Percentiles rank a stretch among this genome's conserved stretches.
Evolutionary conservation across 805 yeast species (phyloP).

Genomic region (Hanseniaspora valbyensis): DNA sequence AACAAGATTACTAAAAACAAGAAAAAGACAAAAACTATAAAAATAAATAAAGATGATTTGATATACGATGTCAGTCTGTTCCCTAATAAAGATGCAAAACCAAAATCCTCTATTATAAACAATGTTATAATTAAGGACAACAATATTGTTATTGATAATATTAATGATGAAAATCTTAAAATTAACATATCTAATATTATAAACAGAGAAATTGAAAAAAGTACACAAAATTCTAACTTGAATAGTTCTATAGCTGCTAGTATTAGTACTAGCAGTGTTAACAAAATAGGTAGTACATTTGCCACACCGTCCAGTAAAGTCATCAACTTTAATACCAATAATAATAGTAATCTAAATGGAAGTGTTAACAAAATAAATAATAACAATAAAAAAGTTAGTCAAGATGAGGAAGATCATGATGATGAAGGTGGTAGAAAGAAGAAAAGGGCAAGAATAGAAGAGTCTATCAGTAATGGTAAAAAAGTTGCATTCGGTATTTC

Average conservation of each 20-base stretch:
- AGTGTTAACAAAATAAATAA: too few relatives aligned
- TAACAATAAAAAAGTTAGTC: not conserved
- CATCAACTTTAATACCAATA: not conserved
- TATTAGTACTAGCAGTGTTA: not conserved
- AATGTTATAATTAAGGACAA: not conserved
- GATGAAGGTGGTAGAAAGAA: too few relatives aligned
- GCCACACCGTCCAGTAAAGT: constrained; percentile 8
- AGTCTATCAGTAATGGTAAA: too few relatives aligned
- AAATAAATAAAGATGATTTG: constrained; percentile 1
- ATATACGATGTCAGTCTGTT: not conserved
- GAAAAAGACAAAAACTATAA: not conserved
- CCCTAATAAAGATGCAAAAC: not conserved
- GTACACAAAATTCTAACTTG: not conserved
- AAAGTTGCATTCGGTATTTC: not conserved
- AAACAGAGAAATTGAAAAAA: constrained; percentile 12
- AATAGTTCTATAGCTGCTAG: not conserved
- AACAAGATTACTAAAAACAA: not conserved
- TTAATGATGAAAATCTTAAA: constrained; percentile 7
- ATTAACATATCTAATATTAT: constrained; percentile 13
- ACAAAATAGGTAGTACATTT: not conserved
- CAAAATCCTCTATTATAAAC: not conserved
- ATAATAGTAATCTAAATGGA: too few relatives aligned
- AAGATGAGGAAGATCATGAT: too few relatives aligned
- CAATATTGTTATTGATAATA: constrained; percentile 7
- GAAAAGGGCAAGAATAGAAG: too few relatives aligned